A percentile compares a stretch with the other conserved stretches of the same genome.
Evolutionary conservation across 148 eudicot genomes (phyloP).

Genomic region (Salicornia ramosissima): DNA sequence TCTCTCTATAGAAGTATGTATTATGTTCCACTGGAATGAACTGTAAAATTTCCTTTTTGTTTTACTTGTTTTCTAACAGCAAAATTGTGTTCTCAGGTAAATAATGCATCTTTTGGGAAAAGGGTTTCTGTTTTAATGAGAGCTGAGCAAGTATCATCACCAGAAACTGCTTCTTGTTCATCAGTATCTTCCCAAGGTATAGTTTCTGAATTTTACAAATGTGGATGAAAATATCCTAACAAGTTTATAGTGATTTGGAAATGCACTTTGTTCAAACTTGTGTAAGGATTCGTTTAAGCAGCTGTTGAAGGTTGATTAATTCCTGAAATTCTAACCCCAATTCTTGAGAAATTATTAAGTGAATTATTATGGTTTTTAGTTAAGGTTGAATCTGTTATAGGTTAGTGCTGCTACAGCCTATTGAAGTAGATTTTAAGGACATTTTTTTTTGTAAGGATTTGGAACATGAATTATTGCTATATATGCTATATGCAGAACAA

Average conservation of each 20-base stretch:
- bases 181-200: slow-evolving; percentile 43
- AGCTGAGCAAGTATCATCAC: slow-evolving; percentile 49
- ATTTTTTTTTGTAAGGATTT: background rate
- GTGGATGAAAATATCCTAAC: background rate
- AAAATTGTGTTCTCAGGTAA: slow-evolving; percentile 14
- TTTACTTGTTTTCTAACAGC: background rate
- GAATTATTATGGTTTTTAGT: background rate
- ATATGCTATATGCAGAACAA: background rate
- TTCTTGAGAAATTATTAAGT: background rate
- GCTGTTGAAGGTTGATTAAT: background rate
- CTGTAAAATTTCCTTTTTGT: background rate
- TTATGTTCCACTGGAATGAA: background rate
- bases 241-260: background rate
- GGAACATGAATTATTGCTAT: background rate
- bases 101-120: slow-evolving; percentile 25
- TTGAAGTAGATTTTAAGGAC: too few relatives aligned
- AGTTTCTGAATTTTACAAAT: background rate
- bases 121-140: slow-evolving; percentile 41
- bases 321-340: background rate
- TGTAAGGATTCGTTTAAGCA: background rate
- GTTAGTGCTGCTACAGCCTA: too few relatives aligned
- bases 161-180: slow-evolving; percentile 29
- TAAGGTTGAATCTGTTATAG: background rate
- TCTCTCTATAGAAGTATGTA: background rate
- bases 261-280: background rate